phyloP scores from a whole-genome alignment of 768 basidiomycete genomes.

The Basidioascus undulatus region DNA sequence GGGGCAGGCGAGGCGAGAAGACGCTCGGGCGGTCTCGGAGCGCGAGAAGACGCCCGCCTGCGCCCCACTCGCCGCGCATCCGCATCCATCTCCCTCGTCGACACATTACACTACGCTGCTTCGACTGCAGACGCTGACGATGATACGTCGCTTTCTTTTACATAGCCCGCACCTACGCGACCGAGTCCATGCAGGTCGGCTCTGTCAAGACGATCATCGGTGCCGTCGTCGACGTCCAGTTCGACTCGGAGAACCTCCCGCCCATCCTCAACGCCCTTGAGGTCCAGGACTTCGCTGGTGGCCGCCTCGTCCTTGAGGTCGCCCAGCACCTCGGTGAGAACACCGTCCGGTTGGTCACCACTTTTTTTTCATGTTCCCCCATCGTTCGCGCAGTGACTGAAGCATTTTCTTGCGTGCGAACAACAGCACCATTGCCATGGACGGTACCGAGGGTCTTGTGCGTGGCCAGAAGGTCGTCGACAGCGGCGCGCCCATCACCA shows the following conservation, averaged over 20 bases:
- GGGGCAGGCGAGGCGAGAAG: no score
- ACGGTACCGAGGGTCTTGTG: slow-evolving; percentile 97
- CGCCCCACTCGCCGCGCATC: no score
- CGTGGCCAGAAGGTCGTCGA: slow-evolving; percentile 94
- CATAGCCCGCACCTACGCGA: slow-evolving; percentile 12
- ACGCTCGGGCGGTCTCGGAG: no score
- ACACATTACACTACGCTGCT: no score
- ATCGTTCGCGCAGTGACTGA: no score
- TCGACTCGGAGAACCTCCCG: slow-evolving; percentile 79
- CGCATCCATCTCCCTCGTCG: not conserved
- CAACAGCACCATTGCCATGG: slow-evolving; percentile 99
- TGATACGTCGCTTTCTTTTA: no score
- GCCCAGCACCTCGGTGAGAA: slow-evolving; percentile 97
- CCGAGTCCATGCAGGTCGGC: slow-evolving; percentile 31
- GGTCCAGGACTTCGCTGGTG: slow-evolving; percentile 78
- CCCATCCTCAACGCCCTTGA: slow-evolving; percentile 98
- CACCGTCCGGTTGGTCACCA: no score
- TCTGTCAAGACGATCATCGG: slow-evolving; percentile 96
- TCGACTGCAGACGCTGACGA: no score
- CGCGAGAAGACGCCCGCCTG: no score
- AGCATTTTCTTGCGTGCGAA: no score
- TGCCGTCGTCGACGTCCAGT: slow-evolving; percentile 99
- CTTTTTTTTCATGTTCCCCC: no score
- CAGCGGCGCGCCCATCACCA: slow-evolving; percentile 85
- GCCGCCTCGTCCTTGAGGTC: slow-evolving; percentile 96